Evolutionary conservation across 179 eudicot species (phyloP), one percentile per base, ranked within the genome.

Genomic region (Carnegiea gigantea): DNA sequence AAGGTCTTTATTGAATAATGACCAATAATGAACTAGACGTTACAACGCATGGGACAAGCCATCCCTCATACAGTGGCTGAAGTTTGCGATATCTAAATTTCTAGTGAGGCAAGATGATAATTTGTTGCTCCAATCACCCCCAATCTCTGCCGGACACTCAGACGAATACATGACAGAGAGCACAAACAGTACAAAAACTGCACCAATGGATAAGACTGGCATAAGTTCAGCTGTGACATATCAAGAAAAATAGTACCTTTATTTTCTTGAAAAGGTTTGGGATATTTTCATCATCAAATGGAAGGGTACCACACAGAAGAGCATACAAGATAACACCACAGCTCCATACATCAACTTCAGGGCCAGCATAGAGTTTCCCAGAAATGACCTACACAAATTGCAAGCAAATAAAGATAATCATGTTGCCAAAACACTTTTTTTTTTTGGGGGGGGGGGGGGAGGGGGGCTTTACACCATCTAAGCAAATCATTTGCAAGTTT

Each of bases 261-360:
- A 96, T 96, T 87, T 96, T 94, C 87, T 92, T 96, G 83, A 94
- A 92, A 77, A 94, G 93, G 84, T 94, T 96, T 1, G 97, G 99
- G 68, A 94, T 92, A 83, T 93, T 96, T 80, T 94, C 98, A 83
- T 94, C 98, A 83, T 96, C 98, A 82, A 96, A 96, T 62, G 99
- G 99, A 77, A 96, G 94, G 48, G 97, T 91, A 60, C 98, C 99
- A 78, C 99, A 96, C 62, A 96, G 96, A 83, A 96, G 99, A 82
- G 98, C 98, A 88, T 94, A 96, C 76, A 96, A 88, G 84, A 94
- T 94, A 77, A 94, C 98, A 70, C 98, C 99, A 83, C 99, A 96
- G 88, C 99, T 96, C 99, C 98, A 96, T 33, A 96, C 96, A 86
- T 94, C 99, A 70, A 96, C 97, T 87, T 96, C 99, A 24, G 99